Evolutionary conservation across 495 filamentous ascomycete genomes (phyloP).

Genomic region (Aspergillus nanangensis): DNA sequence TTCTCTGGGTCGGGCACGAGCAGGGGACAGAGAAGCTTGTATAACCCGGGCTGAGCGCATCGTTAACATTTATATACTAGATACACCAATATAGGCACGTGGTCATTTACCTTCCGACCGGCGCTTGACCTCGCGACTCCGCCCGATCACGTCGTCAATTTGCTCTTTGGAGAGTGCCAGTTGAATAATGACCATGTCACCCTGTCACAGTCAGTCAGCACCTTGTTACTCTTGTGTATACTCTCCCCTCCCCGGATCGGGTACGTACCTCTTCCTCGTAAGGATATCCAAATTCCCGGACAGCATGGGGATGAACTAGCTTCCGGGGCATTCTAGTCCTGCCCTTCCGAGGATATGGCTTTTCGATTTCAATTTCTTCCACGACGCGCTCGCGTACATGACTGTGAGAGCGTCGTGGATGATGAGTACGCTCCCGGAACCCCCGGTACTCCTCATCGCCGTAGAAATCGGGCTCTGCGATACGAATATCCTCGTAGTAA

Average conservation of each 20-base stretch:
- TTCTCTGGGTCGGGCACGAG: constrained; percentile 19
- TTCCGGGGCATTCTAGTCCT: constrained; percentile 80
- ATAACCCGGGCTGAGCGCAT: constrained; percentile 23
- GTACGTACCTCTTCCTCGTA: constrained; percentile 72
- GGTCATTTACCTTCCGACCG: constrained; percentile 29
- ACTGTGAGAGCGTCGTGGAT: constrained; percentile 43
- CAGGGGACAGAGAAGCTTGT: constrained; percentile 22
- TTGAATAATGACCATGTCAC: constrained; percentile 70
- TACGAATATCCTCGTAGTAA: constrained; percentile 59
- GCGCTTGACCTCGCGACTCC: constrained; percentile 63
- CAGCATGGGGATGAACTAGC: constrained; percentile 69
- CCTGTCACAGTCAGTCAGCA: constrained; percentile 40
- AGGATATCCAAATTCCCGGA: constrained; percentile 81
- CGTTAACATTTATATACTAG: constrained; percentile 6
- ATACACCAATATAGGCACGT: constrained; percentile 3
- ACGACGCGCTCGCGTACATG: constrained; percentile 31
- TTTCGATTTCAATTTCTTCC: constrained; percentile 37
- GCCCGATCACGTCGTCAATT: constrained; percentile 80
- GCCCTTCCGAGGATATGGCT: constrained; percentile 71
- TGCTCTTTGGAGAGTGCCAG: constrained; percentile 81
- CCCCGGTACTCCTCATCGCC: constrained; percentile 64
- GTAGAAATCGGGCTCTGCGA: constrained; percentile 62
- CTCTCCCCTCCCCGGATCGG: background rate
- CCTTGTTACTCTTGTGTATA: background rate
- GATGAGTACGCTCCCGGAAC: constrained; percentile 49